Evolutionary conservation across 306 rosid species (phyloP).

Genomic region (Fragaria ananassa): DNA sequence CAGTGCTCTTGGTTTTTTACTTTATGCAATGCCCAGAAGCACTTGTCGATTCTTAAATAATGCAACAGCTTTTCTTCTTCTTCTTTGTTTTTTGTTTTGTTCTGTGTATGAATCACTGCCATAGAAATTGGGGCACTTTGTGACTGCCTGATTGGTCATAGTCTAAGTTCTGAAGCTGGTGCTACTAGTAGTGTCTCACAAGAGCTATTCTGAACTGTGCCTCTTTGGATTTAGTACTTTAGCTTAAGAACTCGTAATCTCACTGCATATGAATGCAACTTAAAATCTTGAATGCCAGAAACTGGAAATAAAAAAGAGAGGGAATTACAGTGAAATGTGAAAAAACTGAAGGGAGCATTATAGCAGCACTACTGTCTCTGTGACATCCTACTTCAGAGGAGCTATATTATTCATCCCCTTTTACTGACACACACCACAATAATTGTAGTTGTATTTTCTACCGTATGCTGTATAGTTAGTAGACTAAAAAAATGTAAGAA

Average conservation of each 20-base stretch:
- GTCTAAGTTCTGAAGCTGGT: slow-evolving; percentile 1
- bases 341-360: not conserved
- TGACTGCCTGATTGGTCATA: slow-evolving; percentile 15
- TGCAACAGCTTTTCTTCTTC: slow-evolving; percentile 3
- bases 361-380: slow-evolving; percentile 1
- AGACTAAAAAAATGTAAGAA: not conserved
- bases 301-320: not conserved
- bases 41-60: slow-evolving; percentile 25
- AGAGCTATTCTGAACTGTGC: not conserved
- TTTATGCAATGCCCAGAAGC: slow-evolving; percentile 6
- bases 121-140: slow-evolving; percentile 17
- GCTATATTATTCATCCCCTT: not conserved
- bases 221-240: not conserved
- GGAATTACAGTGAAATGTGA: not conserved
- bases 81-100: not conserved
- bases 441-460: not conserved
- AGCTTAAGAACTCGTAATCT: not conserved
- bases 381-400: not conserved
- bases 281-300: not conserved
- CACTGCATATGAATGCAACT: slow-evolving; percentile 2
- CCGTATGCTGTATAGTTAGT: not conserved
- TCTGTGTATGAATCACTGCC: slow-evolving; percentile 9
- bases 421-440: not conserved
- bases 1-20: not conserved
- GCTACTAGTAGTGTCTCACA: not conserved